phyloP scores from a whole-genome alignment of 2,329 filamentous ascomycete genomes.

The Neofusicoccum sp. region DNA sequence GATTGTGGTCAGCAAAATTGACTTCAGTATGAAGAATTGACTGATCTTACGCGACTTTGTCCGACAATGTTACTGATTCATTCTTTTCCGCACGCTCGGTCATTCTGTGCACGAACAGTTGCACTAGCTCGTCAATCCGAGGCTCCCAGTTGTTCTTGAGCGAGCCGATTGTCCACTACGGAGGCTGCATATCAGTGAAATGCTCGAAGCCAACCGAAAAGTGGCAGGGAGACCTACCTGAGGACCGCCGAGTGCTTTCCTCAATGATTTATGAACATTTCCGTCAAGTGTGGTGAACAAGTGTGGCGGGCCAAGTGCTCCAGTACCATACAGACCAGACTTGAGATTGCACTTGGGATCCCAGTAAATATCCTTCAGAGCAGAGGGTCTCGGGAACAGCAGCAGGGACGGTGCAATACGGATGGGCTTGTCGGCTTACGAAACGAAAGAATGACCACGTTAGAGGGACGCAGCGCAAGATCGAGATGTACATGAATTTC shows the following conservation, averaged over 20 bases:
- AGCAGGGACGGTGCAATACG: constrained; percentile 43
- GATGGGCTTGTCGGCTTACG: constrained; percentile 37
- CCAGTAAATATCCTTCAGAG: constrained; percentile 46
- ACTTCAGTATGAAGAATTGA: too few relatives aligned
- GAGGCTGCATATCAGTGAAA: neutral
- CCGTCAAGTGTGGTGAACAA: constrained; percentile 39
- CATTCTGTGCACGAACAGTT: constrained; percentile 38
- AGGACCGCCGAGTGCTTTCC: constrained; percentile 39
- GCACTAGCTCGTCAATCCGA: constrained; percentile 40
- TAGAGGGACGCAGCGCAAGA: too few relatives aligned
- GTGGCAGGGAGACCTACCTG: neutral
- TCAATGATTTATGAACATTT: constrained; percentile 37
- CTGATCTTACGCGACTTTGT: constrained; percentile 37
- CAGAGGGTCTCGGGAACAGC: constrained; percentile 39
- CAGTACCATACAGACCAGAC: constrained; percentile 37
- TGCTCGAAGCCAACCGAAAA: neutral
- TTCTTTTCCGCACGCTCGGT: constrained; percentile 30
- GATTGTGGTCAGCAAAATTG: neutral
- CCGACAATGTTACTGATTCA: constrained; percentile 34
- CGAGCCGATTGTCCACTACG: constrained; percentile 40
- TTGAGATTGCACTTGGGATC: constrained; percentile 42
- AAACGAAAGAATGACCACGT: too few relatives aligned
- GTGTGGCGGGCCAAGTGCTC: constrained; percentile 39
- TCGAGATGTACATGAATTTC: neutral
- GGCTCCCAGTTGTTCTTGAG: constrained; percentile 45